Evolutionary conservation across 192 early-diverging fungal species (phyloP).

Genomic region (Chytriomyces sp.): DNA sequence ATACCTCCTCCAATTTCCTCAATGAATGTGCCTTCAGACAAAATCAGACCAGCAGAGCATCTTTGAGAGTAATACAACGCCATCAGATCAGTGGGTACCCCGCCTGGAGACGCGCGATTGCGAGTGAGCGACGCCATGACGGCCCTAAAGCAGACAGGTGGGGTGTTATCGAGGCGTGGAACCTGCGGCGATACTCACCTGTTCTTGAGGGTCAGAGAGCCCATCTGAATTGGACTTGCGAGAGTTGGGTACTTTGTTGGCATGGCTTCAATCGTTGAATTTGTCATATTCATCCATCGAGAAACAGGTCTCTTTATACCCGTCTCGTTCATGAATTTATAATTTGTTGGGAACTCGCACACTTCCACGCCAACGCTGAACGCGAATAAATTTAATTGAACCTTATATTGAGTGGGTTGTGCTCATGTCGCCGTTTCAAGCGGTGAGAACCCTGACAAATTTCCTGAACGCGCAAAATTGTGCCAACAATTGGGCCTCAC

Average conservation of each 20-base stretch:
- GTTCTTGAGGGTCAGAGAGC: slow-evolving; percentile 38
- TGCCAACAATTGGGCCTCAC: too few species aligned
- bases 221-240: slow-evolving; percentile 25
- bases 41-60: slow-evolving; percentile 28
- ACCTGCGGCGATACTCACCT: background rate
- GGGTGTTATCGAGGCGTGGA: background rate
- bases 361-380: too few species aligned
- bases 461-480: too few species aligned
- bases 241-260: slow-evolving; percentile 16
- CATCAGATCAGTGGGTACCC: slow-evolving; percentile 25
- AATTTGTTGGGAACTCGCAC: too few species aligned
- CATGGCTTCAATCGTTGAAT: too few species aligned
- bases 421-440: too few species aligned
- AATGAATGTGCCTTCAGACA: slow-evolving; percentile 31
- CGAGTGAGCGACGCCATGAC: slow-evolving; percentile 33
- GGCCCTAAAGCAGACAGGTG: slow-evolving; percentile 2
- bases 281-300: too few species aligned
- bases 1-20: slow-evolving; percentile 26
- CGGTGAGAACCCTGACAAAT: too few species aligned
- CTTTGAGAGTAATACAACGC: slow-evolving; percentile 30
- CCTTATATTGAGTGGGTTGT: too few species aligned
- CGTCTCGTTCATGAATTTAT: too few species aligned
- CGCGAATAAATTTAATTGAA: too few species aligned
- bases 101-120: slow-evolving; percentile 19
- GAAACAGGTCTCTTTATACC: too few species aligned